phyloP scores from a whole-genome alignment of 2,329 filamentous ascomycete species.

The Zasmidium citrigriseum region DNA sequence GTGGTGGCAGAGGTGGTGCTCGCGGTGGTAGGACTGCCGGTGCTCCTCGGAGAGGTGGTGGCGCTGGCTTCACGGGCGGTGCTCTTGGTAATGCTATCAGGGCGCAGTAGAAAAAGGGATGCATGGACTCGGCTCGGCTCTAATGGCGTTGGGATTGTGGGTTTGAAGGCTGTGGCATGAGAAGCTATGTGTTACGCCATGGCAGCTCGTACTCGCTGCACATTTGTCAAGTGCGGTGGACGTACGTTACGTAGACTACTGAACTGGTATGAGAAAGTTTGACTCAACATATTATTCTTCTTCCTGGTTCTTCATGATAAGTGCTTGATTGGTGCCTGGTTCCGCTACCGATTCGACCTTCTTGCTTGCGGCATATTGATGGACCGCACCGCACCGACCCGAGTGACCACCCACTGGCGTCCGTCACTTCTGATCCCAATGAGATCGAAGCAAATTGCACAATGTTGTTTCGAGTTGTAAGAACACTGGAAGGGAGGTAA shows the following conservation, averaged over 20 bases:
- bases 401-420: not conserved
- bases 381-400: not conserved
- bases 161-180: conserved; percentile 8
- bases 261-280: not conserved
- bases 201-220: not conserved
- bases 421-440: not conserved
- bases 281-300: not conserved
- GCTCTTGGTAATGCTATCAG: conserved; percentile 65
- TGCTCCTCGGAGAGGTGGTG: conserved; percentile 70
- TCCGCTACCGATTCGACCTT: too few species aligned
- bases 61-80: conserved; percentile 80
- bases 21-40: conserved; percentile 56
- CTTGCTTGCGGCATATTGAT: too few species aligned
- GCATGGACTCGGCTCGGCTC: conserved; percentile 2
- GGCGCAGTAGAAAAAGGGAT: conserved; percentile 41
- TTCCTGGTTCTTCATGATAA: too few species aligned
- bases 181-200: not conserved
- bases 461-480: too few species aligned
- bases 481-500: too few species aligned
- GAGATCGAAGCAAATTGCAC: too few species aligned
- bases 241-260: not conserved
- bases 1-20: conserved; percentile 65
- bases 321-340: too few species aligned
- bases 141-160: conserved; percentile 13
- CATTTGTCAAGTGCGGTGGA: not conserved